Base-by-base conservation (phyloP, 495 filamentous ascomycete species). In the Clavariopsis aquatica region DNA sequence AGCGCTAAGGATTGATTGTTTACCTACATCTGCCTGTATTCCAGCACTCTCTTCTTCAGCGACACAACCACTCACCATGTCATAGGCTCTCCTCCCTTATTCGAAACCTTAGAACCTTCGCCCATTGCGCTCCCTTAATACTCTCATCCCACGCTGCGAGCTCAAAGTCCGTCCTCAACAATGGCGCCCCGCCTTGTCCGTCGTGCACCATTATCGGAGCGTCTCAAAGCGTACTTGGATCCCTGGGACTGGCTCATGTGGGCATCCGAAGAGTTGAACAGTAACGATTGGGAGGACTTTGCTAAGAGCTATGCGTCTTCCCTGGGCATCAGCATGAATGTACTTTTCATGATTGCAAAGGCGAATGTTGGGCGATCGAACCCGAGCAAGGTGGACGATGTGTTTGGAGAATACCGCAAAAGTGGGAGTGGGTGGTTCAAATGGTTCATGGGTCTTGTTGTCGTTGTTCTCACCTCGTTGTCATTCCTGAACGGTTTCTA, bases 231-330 rank as follows among this genome's bases (percentile, higher is more conserved):
- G 49, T 86, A 86, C 73, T 79, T 98, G 31, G 92, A 98, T 70
- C 93, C 92, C 23, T 82, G 88, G 74, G 94, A 98, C 76, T 89
- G 92, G 73, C 79, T 94, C 36, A 83, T 98, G 22, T 93, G 89
- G 87, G 75, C 96, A 1, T 95, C 90, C 0, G 93, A 96, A 70
- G 89, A 93, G 76, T 81, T 97, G 62, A 91, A 96, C 71, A 87
- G 89, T 1, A 83, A 87, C 66, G 90, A 95, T 55, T 96, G 91
- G 89, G 89, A 96, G 69, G 88, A 92, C 52, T 78, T 83, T 58
- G 80, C 87, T 62, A 89, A 91, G 64, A 76, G 83, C 20, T 88
- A 89, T 78, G 89, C 89, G 15, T 81, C 84, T 1, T 83, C 89
- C 34, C 78, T 96, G 26, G 94, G 92, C 0, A 64, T 96, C 23